Percentiles rank a stretch among this genome's conserved stretches.
Conservation (phyloP, 2,329 filamentous ascomycete genomes). For the Pyrenophora teres region DNA sequence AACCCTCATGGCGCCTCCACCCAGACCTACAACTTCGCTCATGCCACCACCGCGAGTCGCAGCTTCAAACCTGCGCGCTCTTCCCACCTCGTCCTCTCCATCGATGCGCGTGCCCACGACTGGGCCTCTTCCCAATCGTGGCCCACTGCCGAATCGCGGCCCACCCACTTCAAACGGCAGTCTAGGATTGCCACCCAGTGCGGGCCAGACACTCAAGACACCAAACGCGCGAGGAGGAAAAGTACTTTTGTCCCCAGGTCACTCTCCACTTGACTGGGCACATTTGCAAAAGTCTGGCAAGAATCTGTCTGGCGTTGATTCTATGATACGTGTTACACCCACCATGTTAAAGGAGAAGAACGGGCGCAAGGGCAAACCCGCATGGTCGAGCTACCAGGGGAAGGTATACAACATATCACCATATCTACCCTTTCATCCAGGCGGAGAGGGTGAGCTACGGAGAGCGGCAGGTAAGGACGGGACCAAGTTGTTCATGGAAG, state of each 20-base stretch:
- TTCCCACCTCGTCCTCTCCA: constrained; percentile 29
- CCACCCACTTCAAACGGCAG: constrained; percentile 49
- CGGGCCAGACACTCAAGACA: constrained; percentile 41
- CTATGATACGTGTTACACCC: constrained; percentile 74
- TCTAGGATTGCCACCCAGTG: constrained; percentile 40
- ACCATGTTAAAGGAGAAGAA: constrained; percentile 77
- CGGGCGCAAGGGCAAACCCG: constrained; percentile 81
- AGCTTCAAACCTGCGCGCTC: constrained; percentile 43
- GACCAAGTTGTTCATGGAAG: constrained; percentile 64
- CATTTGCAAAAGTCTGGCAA: constrained; percentile 73
- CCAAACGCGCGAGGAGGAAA: constrained; percentile 61
- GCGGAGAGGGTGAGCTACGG: constrained; percentile 78
- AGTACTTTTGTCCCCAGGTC: constrained; percentile 83
- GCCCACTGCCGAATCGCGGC: constrained; percentile 49
- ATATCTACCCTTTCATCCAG: constrained; percentile 89
- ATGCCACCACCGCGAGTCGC: constrained; percentile 47
- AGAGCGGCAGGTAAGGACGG: constrained; percentile 77
- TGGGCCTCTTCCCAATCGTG: constrained; percentile 56
- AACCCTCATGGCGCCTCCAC: constrained; percentile 44
- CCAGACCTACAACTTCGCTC: constrained; percentile 33
- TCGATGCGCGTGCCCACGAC: constrained; percentile 50
- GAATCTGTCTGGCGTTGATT: constrained; percentile 57
- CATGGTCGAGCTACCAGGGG: constrained; percentile 88
- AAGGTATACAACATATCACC: constrained; percentile 94
- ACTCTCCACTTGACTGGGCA: constrained; percentile 96